Base-by-base conservation (phyloP, 306 rosid genomes). In the Clitoria ternatea region DNA sequence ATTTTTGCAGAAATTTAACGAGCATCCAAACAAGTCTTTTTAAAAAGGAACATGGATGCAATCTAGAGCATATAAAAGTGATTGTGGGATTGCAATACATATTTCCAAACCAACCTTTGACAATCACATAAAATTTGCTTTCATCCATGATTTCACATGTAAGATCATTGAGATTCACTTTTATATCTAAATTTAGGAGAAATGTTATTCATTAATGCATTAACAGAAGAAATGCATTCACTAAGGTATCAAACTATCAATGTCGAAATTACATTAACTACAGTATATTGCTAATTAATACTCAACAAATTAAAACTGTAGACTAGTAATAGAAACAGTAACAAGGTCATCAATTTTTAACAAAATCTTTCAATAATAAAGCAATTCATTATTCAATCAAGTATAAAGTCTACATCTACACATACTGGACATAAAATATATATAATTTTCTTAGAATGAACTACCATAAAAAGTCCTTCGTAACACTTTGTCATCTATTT, bases 301-400 rank as follows among this genome's bases (percentile, higher is more conserved):
- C 7, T 22, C 2, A 9, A 66, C 45, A 45, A 43, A 11, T 6
- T 12, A 64, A 75, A 69, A 60, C 35, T 32, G 32, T 4, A 45
- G 17, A 33, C 13, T n/a, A 22, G 30, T 37, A 65, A 26, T 30
- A 69, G 27, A 45, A 50, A 42, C 26, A 62, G 35, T 53, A 57
- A 77, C 49, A 10, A 50, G 19, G 44, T 45, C 30, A 15, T 33
- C 27, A 20, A 71, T 30, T 54, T 35, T 17, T 13, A 54, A 60
- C 40, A 72, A 33, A 40, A 70, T 60, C 27, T 47, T 48, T 48
- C 35, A 14, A 52, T 43, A 61, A 18, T 23, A 66, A 69, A 65
- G 36, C 49, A 40, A 30, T 35, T 47, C 47, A n/a, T 5, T 33
- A 56, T 67, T n/a, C 20, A 24, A 57, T 57, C 24, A 7, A 23